phyloP scores from a whole-genome alignment of 768 basidiomycete species.

The Serendipita sp. region DNA sequence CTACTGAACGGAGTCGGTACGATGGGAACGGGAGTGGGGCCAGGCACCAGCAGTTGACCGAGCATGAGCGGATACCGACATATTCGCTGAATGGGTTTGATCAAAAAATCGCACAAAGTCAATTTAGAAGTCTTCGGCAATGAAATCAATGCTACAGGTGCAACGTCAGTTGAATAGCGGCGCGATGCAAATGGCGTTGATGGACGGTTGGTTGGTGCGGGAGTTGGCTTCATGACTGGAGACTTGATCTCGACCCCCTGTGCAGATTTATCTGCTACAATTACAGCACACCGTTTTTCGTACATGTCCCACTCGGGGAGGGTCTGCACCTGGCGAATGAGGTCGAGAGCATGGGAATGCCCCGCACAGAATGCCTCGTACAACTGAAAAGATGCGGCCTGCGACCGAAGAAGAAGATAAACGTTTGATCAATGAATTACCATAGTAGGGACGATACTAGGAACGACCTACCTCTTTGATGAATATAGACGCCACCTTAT shows the following conservation, averaged over 20 bases:
- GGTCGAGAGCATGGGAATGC: constrained; percentile 64
- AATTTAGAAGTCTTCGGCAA: constrained; percentile 13
- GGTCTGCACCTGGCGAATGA: constrained; percentile 50
- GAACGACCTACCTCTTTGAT: constrained; percentile 33
- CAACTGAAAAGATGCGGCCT: constrained; percentile 59
- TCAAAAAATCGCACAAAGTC: constrained; percentile 64
- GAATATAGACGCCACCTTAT: constrained; percentile 39
- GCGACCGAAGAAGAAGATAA: constrained; percentile 9
- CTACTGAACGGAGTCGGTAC: neutral
- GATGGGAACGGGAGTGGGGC: constrained; percentile 3
- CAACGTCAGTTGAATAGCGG: neutral
- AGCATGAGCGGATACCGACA: constrained; percentile 91
- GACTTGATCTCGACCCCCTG: neutral
- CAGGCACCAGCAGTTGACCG: constrained; percentile 37
- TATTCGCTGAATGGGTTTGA: constrained; percentile 92
- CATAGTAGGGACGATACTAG: constrained; percentile 12
- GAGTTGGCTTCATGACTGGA: neutral
- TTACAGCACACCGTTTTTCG: constrained; percentile 56
- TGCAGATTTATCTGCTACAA: constrained; percentile 24
- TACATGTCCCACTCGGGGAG: constrained; percentile 68
- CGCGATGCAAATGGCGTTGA: constrained; percentile 11
- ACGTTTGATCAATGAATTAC: constrained; percentile 7
- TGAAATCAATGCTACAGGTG: neutral
- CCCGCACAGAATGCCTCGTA: constrained; percentile 82
- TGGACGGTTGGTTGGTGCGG: constrained; percentile 8